Base-by-base conservation (phyloP, 2,329 filamentous ascomycete genomes). In the Sarocladium strictum region DNA sequence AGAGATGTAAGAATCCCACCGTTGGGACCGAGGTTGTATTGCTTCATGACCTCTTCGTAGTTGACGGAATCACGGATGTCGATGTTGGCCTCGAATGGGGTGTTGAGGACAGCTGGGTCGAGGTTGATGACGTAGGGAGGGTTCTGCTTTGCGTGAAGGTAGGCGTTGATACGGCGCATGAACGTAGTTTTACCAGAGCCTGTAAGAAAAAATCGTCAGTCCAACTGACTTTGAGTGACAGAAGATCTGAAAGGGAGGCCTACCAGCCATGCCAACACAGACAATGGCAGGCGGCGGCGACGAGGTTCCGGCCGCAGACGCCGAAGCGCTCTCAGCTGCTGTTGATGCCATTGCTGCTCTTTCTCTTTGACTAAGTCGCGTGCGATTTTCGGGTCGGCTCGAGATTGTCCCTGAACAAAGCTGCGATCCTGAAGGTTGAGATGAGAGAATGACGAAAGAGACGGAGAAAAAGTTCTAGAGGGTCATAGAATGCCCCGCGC, bases 31-130 rank as follows among this genome's bases (percentile, higher is more conserved):
- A 99, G 82, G 67, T 97, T 97, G 72, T 97, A 97, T 73, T 97
- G 92, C 73, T 93, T 95, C 95, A 99, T 99, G 60, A 99, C 94
- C 72, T 99, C 93, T 70, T 96, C 94, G 78, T 99, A 99, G 80
- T 99, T 97, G 69, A 99, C 93, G 24, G 89, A 94, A 73, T 99
- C 94, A 65, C 95, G 90, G 63, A 99, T 99, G 72, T 99, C 94
- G 73, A 99, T 97, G 72, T 99, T 99, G 70, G 88, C 85, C 62
- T 96, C 93, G 67, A 97, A 99, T 2, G 95, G 94, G 6, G 97
- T 89, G 61, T 87, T 90, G 65, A 92, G 82, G 9, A 99, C 94
- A 38, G 95, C 94, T 1, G 94, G 94, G 67, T 99, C 94, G 58
- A 99, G 87, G 71, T 99, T 99, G 67, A 99, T 85, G 56, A 97